A percentile compares a stretch with the other conserved stretches of the same genome.
These are phyloP conservation scores for Colletotrichum sp. DNA, from an alignment of 2,329 filamentous ascomycete species.

Conservation along the genomic window DNA sequence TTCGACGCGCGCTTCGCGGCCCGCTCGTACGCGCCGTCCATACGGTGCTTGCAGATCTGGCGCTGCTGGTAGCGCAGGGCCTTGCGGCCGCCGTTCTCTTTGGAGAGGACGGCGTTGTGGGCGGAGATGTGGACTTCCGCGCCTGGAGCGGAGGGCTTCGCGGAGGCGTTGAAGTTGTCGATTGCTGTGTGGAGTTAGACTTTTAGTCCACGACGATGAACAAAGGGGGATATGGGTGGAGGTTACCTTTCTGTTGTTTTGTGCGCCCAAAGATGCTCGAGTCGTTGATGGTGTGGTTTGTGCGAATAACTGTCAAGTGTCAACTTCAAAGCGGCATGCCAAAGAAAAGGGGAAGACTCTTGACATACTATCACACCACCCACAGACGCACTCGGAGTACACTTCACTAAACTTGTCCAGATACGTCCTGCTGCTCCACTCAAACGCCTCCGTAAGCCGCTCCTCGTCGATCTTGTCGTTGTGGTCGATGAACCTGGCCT, in stretches of 20 bases:
- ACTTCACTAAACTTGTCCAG: conserved; percentile 67
- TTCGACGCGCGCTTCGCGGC: conserved; percentile 54
- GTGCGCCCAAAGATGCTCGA: conserved; percentile 50
- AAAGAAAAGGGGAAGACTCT: too few relatives aligned
- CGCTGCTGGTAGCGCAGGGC: conserved; percentile 43
- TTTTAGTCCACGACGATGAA: background rate
- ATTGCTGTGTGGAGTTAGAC: background rate
- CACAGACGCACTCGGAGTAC: conserved; percentile 81
- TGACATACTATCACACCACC: conserved; percentile 74
- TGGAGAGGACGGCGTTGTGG: conserved; percentile 68
- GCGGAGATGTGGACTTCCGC: conserved; percentile 70
- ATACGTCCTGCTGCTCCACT: conserved; percentile 75
- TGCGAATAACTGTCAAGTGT: conserved; percentile 51
- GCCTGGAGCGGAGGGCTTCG: conserved; percentile 41
- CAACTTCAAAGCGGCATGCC: background rate
- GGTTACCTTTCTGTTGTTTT: conserved; percentile 43
- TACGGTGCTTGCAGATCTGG: conserved; percentile 31
- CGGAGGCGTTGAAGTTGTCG: conserved; percentile 45
- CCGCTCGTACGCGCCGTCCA: conserved; percentile 63
- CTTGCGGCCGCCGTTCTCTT: conserved; percentile 13
- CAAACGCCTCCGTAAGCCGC: conserved; percentile 68
- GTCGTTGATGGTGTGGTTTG: conserved; percentile 55
- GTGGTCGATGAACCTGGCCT: conserved; percentile 73
- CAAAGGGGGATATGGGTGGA: background rate
- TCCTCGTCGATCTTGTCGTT: conserved; percentile 82